These are phyloP conservation scores for Cercospora citrullina DNA, from an alignment of 2,329 filamentous ascomycete genomes.

Conservation along the genomic window DNA sequence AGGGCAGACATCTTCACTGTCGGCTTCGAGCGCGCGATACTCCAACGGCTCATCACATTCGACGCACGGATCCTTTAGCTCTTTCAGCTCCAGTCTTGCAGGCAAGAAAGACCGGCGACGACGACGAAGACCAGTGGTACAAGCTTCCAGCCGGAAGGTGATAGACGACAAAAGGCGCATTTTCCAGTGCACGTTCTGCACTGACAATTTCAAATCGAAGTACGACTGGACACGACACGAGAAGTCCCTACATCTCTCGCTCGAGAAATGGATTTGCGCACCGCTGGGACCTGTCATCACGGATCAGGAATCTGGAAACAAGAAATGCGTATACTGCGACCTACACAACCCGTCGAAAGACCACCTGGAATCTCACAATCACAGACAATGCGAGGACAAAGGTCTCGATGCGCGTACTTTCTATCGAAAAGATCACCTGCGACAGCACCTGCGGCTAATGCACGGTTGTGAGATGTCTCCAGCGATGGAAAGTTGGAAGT, in stretches of 20 bases:
- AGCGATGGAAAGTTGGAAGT: conserved; percentile 66
- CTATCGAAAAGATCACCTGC: conserved; percentile 63
- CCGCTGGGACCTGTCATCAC: conserved; percentile 58
- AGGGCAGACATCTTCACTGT: conserved; percentile 31
- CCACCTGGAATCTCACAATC: conserved; percentile 62
- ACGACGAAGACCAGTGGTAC: conserved; percentile 43
- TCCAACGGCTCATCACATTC: conserved; percentile 59
- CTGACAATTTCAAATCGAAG: conserved; percentile 57
- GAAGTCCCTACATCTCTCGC: conserved; percentile 60
- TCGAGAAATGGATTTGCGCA: conserved; percentile 66
- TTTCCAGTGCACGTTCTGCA: conserved; percentile 61
- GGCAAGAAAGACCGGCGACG: conserved; percentile 60
- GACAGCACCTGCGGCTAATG: conserved; percentile 62
- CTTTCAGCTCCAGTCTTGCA: conserved; percentile 48
- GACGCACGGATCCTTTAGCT: conserved; percentile 56
- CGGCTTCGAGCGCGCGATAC: conserved; percentile 50
- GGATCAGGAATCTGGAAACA: conserved; percentile 57
- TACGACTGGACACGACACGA: conserved; percentile 67
- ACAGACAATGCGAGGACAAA: conserved; percentile 66
- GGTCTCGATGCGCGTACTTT: conserved; percentile 63
- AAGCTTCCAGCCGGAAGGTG: conserved; percentile 26
- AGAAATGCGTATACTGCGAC: conserved; percentile 61
- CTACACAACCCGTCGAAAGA: conserved; percentile 54
- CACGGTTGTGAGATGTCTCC: conserved; percentile 62
- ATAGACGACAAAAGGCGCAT: conserved; percentile 47